phyloP scores from a whole-genome alignment of 1,284 basidiomycete genomes.

The Farysia itapuensis region DNA sequence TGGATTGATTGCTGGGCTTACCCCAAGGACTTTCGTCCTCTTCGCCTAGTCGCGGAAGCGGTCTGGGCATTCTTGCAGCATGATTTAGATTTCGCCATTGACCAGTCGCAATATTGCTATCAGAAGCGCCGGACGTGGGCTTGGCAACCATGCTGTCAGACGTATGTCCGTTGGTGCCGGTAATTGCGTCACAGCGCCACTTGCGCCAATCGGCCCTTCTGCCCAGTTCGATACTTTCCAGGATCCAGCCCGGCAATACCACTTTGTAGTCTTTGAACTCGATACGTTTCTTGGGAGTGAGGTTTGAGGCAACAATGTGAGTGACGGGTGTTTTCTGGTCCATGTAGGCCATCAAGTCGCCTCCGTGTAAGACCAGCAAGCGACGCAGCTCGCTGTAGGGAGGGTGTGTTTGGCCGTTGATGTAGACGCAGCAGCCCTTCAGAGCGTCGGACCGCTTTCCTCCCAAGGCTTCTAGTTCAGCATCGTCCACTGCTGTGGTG shows the following conservation, averaged over 20 bases:
- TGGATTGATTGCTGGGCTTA: conserved; percentile 26
- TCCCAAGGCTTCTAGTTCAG: conserved; percentile 9
- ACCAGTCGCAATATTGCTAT: neutral
- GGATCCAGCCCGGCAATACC: conserved; percentile 81
- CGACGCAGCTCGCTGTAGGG: conserved; percentile 81
- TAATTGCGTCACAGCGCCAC: conserved; percentile 38
- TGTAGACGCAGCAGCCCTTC: conserved; percentile 62
- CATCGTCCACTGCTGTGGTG: neutral
- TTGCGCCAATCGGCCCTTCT: conserved; percentile 73
- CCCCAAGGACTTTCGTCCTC: conserved; percentile 36
- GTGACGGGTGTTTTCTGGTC: conserved; percentile 71
- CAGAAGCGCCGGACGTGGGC: neutral
- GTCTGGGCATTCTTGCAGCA: conserved; percentile 13
- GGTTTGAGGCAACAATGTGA: conserved; percentile 83
- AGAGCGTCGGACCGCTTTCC: conserved; percentile 30
- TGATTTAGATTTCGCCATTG: conserved; percentile 26
- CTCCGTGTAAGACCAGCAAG: conserved; percentile 80
- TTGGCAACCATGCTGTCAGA: conserved; percentile 27
- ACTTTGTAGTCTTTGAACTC: conserved; percentile 89
- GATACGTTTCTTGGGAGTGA: conserved; percentile 83
- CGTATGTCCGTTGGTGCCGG: conserved; percentile 22
- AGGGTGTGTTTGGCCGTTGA: conserved; percentile 87
- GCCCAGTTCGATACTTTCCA: conserved; percentile 71
- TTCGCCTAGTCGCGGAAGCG: conserved; percentile 19
- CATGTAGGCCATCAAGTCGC: conserved; percentile 79